Percentiles rank a stretch among this genome's conserved stretches.
phyloP scores from a whole-genome alignment of 1,284 basidiomycete species.

The Hymenochaete sp. region DNA sequence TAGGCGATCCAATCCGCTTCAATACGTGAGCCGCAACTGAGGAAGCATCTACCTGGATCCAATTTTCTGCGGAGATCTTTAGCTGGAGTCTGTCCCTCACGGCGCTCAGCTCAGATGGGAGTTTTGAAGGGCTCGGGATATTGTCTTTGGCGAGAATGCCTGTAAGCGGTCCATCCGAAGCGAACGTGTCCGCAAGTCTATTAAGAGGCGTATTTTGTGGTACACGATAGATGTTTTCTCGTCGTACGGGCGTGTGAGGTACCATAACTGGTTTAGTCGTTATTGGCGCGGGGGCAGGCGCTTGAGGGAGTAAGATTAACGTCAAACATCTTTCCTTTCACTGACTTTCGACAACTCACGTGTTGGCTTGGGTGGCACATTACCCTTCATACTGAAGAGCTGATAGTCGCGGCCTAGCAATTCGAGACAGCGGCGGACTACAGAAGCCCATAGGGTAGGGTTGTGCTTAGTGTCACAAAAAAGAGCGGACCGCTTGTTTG shows the following conservation, averaged over 20 bases:
- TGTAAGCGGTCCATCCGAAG: conserved; percentile 47
- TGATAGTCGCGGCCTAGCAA: conserved; percentile 61
- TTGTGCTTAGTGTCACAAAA: conserved; percentile 64
- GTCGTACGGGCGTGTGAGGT: no score
- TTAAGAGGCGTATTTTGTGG: conserved; percentile 38
- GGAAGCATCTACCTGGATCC: neutral
- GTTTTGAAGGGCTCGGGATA: conserved; percentile 36
- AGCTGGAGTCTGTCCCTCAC: neutral
- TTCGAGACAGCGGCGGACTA: conserved; percentile 51
- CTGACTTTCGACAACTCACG: conserved; percentile 22
- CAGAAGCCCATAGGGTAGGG: conserved; percentile 53
- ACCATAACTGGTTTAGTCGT: conserved; percentile 18
- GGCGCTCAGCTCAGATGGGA: neutral
- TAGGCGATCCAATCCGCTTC: neutral
- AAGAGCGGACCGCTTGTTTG: conserved; percentile 44
- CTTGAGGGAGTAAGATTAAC: neutral
- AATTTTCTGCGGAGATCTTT: neutral
- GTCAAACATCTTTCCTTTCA: conserved; percentile 14
- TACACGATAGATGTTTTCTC: no score
- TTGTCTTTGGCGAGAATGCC: conserved; percentile 40
- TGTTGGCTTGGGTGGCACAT: conserved; percentile 24
- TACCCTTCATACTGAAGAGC: conserved; percentile 43
- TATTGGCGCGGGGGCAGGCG: conserved; percentile 23
- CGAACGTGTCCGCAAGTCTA: conserved; percentile 44
- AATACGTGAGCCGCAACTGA: neutral